Evolutionary conservation across 1,284 basidiomycete genomes (phyloP).

Genomic region (Puccinia polysora): DNA sequence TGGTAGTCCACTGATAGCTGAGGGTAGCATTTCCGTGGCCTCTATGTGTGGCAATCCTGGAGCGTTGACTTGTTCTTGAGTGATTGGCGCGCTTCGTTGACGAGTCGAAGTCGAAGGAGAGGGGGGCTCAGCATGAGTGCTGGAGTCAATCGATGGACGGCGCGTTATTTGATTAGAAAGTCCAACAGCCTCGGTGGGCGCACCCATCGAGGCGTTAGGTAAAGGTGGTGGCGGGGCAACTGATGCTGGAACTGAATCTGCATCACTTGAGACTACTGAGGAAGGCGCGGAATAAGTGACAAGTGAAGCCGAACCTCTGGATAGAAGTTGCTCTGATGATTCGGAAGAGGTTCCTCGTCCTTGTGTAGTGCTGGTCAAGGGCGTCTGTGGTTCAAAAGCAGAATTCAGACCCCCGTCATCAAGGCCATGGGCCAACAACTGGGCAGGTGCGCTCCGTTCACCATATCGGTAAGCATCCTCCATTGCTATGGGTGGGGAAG

Average conservation of each 20-base stretch:
- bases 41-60: slow-evolving; percentile 42
- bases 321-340: slow-evolving; percentile 23
- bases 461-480: neutral
- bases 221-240: slow-evolving; percentile 40
- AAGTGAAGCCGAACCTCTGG: slow-evolving; percentile 29
- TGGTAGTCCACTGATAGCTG: slow-evolving; percentile 10
- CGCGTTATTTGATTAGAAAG: slow-evolving; percentile 38
- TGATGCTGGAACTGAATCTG: slow-evolving; percentile 19
- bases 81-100: slow-evolving; percentile 39
- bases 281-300: slow-evolving; percentile 42
- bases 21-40: slow-evolving; percentile 11
- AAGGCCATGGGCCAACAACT: neutral
- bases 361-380: slow-evolving; percentile 33
- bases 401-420: neutral
- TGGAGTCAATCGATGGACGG: slow-evolving; percentile 39
- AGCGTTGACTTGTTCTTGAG: slow-evolving; percentile 43
- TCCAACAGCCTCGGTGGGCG: slow-evolving; percentile 40
- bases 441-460: neutral
- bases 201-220: slow-evolving; percentile 39
- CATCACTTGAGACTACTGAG: slow-evolving; percentile 32
- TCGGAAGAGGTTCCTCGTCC: slow-evolving; percentile 39
- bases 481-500: slow-evolving; percentile 30
- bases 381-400: slow-evolving; percentile 30
- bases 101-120: slow-evolving; percentile 44
- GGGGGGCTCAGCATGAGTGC: slow-evolving; percentile 41